Evolutionary conservation across 2,329 filamentous ascomycete species (phyloP).

Genomic region (Daldinia sp.): DNA sequence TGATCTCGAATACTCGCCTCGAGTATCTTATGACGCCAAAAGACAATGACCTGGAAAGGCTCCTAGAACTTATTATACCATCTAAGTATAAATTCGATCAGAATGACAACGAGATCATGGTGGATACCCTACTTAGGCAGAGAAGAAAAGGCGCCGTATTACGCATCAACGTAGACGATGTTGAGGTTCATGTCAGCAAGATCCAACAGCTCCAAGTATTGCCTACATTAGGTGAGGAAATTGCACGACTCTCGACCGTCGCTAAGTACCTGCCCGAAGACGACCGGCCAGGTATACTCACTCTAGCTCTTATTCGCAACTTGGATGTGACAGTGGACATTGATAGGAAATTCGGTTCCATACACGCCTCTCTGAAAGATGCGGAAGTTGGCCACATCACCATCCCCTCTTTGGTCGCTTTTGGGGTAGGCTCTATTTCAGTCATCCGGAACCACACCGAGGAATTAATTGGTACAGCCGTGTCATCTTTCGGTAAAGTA

Average conservation of each 20-base stretch:
- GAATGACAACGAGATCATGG: slow-evolving; percentile 89
- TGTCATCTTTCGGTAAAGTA: slow-evolving; percentile 43
- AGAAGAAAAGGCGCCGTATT: slow-evolving; percentile 86
- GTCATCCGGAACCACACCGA: slow-evolving; percentile 73
- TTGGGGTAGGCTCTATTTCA: slow-evolving; percentile 72
- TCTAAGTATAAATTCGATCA: slow-evolving; percentile 89
- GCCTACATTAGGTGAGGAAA: slow-evolving; percentile 76
- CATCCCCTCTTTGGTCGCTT: slow-evolving; percentile 80
- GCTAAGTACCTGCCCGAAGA: slow-evolving; percentile 96
- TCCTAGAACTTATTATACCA: slow-evolving; percentile 87
- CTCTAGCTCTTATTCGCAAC: slow-evolving; percentile 72
- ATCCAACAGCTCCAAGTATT: slow-evolving; percentile 73
- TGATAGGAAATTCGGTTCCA: slow-evolving; percentile 72
- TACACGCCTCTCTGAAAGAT: slow-evolving; percentile 66
- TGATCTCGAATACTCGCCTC: slow-evolving; percentile 71
- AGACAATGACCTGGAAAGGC: slow-evolving; percentile 79
- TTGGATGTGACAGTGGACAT: slow-evolving; percentile 69
- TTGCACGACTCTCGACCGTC: slow-evolving; percentile 84
- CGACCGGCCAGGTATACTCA: slow-evolving; percentile 87
- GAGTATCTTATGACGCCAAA: slow-evolving; percentile 78
- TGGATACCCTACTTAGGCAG: slow-evolving; percentile 89
- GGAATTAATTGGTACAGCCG: slow-evolving; percentile 70
- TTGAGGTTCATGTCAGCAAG: slow-evolving; percentile 69
- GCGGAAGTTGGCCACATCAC: slow-evolving; percentile 83
- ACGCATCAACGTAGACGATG: slow-evolving; percentile 70